A percentile compares a stretch with the other conserved stretches of the same genome.
Evolutionary conservation across 2,329 filamentous ascomycete genomes (phyloP).

Genomic region (Lasiodiplodia sp.): DNA sequence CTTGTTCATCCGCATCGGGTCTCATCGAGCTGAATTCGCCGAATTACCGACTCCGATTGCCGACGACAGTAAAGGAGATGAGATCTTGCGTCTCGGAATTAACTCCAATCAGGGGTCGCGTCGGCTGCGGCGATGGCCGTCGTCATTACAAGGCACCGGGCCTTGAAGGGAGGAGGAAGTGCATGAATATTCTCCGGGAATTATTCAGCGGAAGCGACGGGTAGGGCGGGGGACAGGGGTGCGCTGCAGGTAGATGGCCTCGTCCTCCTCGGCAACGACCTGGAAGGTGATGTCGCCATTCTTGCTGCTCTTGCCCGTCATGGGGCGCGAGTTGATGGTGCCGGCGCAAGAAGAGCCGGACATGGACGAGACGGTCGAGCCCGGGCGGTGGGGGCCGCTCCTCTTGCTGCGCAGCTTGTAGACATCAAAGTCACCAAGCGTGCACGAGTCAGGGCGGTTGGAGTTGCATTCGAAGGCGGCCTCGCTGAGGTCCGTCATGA

Average conservation of each 20-base stretch:
- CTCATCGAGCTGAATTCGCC: constrained; percentile 11
- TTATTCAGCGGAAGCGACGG: constrained; percentile 14
- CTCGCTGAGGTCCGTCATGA: constrained; percentile 17
- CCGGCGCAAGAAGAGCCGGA: constrained; percentile 24
- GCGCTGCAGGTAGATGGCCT: constrained; percentile 20
- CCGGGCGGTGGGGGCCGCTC: not conserved
- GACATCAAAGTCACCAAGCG: constrained; percentile 20
- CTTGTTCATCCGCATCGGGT: constrained; percentile 22
- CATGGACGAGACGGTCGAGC: constrained; percentile 12
- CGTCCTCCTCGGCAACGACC: constrained; percentile 19
- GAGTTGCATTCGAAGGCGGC: not conserved
- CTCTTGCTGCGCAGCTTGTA: constrained; percentile 17
- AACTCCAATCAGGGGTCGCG: constrained; percentile 19
- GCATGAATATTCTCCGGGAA: not conserved
- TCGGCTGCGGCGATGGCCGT: constrained; percentile 3
- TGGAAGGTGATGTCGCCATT: constrained; percentile 19
- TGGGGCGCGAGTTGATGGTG: constrained; percentile 22
- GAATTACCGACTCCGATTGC: constrained; percentile 18
- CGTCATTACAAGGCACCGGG: constrained; percentile 3
- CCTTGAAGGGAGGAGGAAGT: constrained; percentile 6
- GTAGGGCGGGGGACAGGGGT: constrained; percentile 12
- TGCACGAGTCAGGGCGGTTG: constrained; percentile 22
- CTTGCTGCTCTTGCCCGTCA: constrained; percentile 23
- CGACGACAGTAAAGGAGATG: constrained; percentile 19
- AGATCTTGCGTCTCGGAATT: not conserved